Conservation (phyloP, 257 asterid genomes). For the Solanum pennellii region DNA sequence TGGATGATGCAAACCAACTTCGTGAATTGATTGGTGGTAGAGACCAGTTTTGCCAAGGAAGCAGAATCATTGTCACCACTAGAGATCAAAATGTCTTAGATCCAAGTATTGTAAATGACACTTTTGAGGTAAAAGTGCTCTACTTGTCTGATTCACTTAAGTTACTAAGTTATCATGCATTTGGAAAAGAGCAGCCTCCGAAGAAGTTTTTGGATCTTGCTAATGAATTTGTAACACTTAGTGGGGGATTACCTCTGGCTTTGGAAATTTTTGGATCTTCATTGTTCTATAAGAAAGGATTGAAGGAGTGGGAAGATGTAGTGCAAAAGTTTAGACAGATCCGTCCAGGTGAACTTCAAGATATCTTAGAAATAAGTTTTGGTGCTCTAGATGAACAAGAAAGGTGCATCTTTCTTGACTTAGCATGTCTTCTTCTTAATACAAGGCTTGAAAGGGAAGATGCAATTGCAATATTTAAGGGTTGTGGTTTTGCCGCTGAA, state of each 20-base stretch:
- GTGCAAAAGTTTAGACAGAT: constrained; percentile 12
- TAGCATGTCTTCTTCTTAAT: constrained; percentile 19
- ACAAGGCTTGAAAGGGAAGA: constrained; percentile 12
- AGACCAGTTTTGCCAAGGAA: constrained; percentile 17
- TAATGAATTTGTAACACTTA: constrained; percentile 2
- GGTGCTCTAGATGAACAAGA: constrained; percentile 17
- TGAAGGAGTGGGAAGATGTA: constrained; percentile 14
- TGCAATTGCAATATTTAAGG: constrained; percentile 12
- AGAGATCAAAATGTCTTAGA: constrained; percentile 11
- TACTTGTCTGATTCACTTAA: constrained; percentile 2
- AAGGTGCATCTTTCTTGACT: constrained; percentile 18
- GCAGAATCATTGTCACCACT: constrained; percentile 12
- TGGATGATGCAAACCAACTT: constrained; percentile 9
- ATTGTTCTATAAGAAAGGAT: constrained; percentile 13
- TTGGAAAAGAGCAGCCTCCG: constrained; percentile 18
- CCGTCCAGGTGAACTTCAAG: constrained; percentile 17
- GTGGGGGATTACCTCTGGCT: constrained; percentile 21
- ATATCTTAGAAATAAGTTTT: constrained; percentile 15
- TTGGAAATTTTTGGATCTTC: constrained; percentile 22
- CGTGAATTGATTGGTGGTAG: neutral
- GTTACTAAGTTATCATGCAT: constrained; percentile 17
- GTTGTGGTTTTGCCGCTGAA: constrained; percentile 21
- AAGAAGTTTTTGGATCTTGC: constrained; percentile 2
- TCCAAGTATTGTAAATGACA: neutral
- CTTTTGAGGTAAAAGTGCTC: constrained; percentile 3